Evolutionary conservation across 2,329 filamentous ascomycete genomes (phyloP), one percentile per base, ranked within the genome.

Genomic region (Monilinia polystroma): DNA sequence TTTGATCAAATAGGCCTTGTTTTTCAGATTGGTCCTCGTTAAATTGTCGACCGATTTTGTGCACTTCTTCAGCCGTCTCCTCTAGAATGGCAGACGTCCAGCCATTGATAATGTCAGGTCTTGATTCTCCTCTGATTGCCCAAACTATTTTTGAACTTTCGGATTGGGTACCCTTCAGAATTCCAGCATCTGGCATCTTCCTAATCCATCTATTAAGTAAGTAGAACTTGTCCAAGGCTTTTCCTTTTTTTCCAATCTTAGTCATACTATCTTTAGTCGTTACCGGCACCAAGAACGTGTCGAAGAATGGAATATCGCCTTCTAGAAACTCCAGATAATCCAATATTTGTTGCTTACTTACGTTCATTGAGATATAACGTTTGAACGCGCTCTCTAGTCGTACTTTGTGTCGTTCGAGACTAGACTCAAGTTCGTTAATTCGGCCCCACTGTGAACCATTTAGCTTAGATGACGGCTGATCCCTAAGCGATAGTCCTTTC

Each of bases 251-350:
- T 0, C 82, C 85, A 0, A 86, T 79, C 0, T 75, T 67, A 0
- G 56, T 72, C 78, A 84, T 86, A 0, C 80, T 84, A 32, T 82
- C 78, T 0, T 56, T 47, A 2, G 79, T 70, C 0, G 74, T 68
- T 0, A 77, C 68, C 0, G 87, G 85, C 0, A 87, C 68, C 1
- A 73, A 74, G 10, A 92, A 84, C 0, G 88, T 86, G 2, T 84
- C 79, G 72, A 82, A 86, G 68, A 84, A 89, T 0, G 78, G 74
- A 0, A 78, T 73, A 16, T 85, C 81, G 0, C 81, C 77, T 0
- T 83, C 79, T 0, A 79, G 81, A 68, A 90, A 88, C 64, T 84
- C 82, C 0, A 85, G 76, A 45, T 78, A 77, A 1, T 80, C 77
- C 35, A 81, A 73, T 1, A 84, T 29, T 32, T 71, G 73, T 69